phyloP scores from a whole-genome alignment of 75 land plant genomes.

The Larix kaempferi region DNA sequence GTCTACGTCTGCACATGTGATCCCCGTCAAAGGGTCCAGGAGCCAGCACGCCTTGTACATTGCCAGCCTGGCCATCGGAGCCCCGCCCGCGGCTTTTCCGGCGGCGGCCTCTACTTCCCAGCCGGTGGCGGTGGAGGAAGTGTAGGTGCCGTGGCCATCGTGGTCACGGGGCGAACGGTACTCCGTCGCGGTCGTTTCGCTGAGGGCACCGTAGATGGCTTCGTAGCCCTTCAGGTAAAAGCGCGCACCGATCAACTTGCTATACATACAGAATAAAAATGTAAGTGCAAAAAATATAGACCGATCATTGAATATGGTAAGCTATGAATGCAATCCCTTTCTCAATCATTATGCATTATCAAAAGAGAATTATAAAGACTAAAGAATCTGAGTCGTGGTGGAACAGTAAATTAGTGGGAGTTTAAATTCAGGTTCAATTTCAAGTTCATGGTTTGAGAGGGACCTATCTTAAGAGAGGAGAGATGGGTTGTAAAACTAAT shows the following conservation, averaged over 20 bases:
- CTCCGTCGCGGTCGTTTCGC: constrained; percentile 47
- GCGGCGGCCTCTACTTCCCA: constrained; percentile 41
- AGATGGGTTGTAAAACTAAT: too few relatives aligned
- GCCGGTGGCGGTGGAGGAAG: constrained; percentile 77
- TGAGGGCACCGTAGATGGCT: constrained; percentile 18
- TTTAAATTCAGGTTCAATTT: too few relatives aligned
- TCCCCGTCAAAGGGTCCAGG: background rate
- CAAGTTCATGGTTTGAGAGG: too few relatives aligned
- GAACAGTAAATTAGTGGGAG: too few relatives aligned
- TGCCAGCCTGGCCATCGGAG: constrained; percentile 85
- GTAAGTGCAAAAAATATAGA: too few relatives aligned
- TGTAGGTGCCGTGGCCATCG: constrained; percentile 90
- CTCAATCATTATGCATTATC: fast-evolving
- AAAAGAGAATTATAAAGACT: too few relatives aligned
- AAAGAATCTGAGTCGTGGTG: too few relatives aligned
- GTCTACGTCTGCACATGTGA: constrained; percentile 86
- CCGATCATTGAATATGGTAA: background rate
- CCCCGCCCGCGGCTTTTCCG: constrained; percentile 70
- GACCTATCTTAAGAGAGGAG: too few relatives aligned
- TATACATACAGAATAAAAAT: too few relatives aligned
- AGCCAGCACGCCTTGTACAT: constrained; percentile 96
- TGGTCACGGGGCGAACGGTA: constrained; percentile 74
- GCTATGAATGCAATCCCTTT: too few relatives aligned
- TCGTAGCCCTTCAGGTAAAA: constrained; percentile 75
- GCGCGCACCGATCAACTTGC: constrained; percentile 85